phyloP scores from a whole-genome alignment of 2,329 filamentous ascomycete species.

The Fusarium siculi region DNA sequence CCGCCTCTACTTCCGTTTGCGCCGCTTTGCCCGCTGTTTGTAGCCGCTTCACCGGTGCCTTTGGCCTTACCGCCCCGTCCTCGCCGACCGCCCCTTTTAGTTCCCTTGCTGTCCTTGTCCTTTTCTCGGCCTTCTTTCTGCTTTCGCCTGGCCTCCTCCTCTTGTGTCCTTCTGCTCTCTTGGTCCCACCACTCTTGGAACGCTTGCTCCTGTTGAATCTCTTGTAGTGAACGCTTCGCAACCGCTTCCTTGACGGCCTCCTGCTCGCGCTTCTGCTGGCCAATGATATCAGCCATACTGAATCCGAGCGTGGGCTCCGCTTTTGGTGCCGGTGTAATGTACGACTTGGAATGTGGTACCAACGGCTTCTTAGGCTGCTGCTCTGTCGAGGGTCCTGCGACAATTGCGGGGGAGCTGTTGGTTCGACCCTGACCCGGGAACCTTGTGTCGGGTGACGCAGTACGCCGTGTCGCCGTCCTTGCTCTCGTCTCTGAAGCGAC shows the following conservation, averaged over 20 bases:
- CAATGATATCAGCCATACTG: slow-evolving; percentile 88
- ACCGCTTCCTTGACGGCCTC: slow-evolving; percentile 83
- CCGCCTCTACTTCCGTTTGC: slow-evolving; percentile 18
- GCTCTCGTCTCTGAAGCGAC: slow-evolving; percentile 55
- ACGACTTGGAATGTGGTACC: slow-evolving; percentile 70
- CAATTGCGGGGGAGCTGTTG: slow-evolving; percentile 47
- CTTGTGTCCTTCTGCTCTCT: slow-evolving; percentile 78
- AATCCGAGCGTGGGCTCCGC: slow-evolving; percentile 73
- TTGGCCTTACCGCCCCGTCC: slow-evolving; percentile 47
- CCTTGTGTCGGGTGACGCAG: slow-evolving; percentile 70
- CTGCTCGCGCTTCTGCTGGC: slow-evolving; percentile 86
- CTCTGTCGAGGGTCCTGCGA: slow-evolving; percentile 43
- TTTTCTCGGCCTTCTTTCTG: slow-evolving; percentile 53
- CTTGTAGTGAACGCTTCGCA: slow-evolving; percentile 88
- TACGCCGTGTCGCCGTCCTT: slow-evolving; percentile 56
- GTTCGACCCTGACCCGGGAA: slow-evolving; percentile 67
- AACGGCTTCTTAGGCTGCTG: slow-evolving; percentile 54
- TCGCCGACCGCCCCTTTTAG: slow-evolving; percentile 45
- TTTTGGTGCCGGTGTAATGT: slow-evolving; percentile 66
- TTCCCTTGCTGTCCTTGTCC: slow-evolving; percentile 56
- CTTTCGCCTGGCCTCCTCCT: slow-evolving; percentile 63
- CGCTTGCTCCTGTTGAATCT: slow-evolving; percentile 96
- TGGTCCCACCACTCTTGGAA: slow-evolving; percentile 98
- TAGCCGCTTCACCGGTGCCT: slow-evolving; percentile 30
- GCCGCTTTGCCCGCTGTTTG: slow-evolving; percentile 31